Percentiles rank a stretch among this genome's conserved stretches.
Evolutionary conservation across 2,329 filamentous ascomycete genomes (phyloP).

Genomic region (Fusarium sp.): DNA sequence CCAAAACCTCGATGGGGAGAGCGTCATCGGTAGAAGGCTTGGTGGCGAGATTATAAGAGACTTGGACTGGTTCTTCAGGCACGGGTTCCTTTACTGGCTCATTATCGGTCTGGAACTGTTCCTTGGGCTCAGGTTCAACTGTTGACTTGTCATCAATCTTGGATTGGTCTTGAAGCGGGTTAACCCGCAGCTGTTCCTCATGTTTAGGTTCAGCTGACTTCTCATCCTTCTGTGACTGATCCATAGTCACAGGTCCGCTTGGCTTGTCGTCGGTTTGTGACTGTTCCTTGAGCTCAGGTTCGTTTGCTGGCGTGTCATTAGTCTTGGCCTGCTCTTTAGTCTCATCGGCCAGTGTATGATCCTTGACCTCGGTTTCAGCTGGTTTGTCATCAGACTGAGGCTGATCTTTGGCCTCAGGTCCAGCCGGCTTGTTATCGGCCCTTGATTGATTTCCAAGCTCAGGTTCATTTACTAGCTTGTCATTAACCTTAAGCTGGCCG

Average conservation of each 20-base stretch:
- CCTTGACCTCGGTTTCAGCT: not conserved
- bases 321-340: not conserved
- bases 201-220: not conserved
- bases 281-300: not conserved
- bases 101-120: too few relatives aligned
- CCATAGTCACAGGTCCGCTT: not conserved
- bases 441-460: constrained; percentile 1
- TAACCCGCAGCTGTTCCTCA: too few relatives aligned
- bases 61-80: constrained; percentile 2
- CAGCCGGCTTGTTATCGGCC: not conserved
- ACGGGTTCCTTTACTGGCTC: not conserved
- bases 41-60: not conserved
- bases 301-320: not conserved
- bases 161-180: not conserved
- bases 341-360: not conserved
- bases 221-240: not conserved
- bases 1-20: constrained; percentile 49
- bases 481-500: not conserved
- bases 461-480: not conserved
- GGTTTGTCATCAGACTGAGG: not conserved
- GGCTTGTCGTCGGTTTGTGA: constrained; percentile 4
- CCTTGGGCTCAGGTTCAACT: too few relatives aligned
- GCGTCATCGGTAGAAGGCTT: constrained; percentile 16
- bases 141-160: not conserved
- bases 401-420: not conserved